These are phyloP conservation scores for Annulohypoxylon stygium DNA, from an alignment of 495 filamentous ascomycete genomes.

Conservation along the genomic window DNA sequence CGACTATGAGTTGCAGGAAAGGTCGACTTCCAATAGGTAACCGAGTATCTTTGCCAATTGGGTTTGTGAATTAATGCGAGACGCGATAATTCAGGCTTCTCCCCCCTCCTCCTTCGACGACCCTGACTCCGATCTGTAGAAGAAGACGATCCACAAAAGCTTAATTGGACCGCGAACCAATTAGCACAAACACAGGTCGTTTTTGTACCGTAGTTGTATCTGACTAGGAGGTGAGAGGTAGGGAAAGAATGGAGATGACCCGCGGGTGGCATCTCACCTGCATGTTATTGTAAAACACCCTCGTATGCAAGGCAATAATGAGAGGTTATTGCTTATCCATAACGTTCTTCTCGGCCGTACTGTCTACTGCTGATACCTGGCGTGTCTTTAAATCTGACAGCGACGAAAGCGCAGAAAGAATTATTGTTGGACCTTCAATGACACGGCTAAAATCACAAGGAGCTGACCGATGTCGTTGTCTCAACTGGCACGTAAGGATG, in stretches of 20 bases:
- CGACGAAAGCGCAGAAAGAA: slow-evolving; percentile 3
- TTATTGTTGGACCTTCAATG: slow-evolving; percentile 27
- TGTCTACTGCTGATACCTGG: slow-evolving; percentile 16
- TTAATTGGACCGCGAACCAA: slow-evolving; percentile 50
- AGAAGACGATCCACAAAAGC: slow-evolving; percentile 51
- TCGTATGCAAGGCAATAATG: slow-evolving; percentile 26
- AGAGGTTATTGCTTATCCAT: slow-evolving; percentile 30
- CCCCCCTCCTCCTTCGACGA: slow-evolving; percentile 23
- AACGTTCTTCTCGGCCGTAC: slow-evolving; percentile 28
- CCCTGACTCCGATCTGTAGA: slow-evolving; percentile 34
- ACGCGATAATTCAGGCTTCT: slow-evolving; percentile 16
- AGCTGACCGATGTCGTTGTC: slow-evolving; percentile 30
- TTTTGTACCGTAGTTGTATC: slow-evolving; percentile 19
- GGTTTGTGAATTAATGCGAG: slow-evolving; percentile 26
- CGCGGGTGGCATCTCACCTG: slow-evolving; percentile 33
- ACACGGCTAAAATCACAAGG: slow-evolving; percentile 25
- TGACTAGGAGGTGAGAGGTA: slow-evolving; percentile 28
- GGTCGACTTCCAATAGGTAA: slow-evolving; percentile 15
- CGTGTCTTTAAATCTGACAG: slow-evolving; percentile 24
- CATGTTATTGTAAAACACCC: slow-evolving; percentile 12
- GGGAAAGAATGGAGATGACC: slow-evolving; percentile 5
- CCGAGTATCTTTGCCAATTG: slow-evolving; percentile 8
- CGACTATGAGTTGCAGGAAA: slow-evolving; percentile 26
- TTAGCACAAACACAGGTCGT: slow-evolving; percentile 16
- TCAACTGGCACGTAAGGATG: slow-evolving; percentile 13